Conservation (phyloP, 495 filamentous ascomycete genomes). For the Aspergillus incahuasiensis region DNA sequence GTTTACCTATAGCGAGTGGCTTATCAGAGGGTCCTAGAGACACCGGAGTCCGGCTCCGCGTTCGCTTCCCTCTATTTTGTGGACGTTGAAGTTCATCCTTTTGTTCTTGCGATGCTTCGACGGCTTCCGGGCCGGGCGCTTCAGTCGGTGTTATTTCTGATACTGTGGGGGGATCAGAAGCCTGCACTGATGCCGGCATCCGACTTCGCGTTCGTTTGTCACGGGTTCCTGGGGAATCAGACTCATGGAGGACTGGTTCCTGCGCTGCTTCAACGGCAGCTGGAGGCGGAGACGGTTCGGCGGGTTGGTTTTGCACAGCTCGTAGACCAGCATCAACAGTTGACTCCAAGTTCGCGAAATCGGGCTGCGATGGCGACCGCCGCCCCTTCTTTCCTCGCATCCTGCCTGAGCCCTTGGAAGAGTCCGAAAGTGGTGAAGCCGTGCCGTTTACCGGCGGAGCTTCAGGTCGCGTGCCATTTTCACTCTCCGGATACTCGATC, state of each 20-base stretch:
- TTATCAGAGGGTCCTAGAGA: too few species aligned
- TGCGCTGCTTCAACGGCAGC: background rate
- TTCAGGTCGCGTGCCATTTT: background rate
- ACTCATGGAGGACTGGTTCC: background rate
- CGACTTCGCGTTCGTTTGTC: too few species aligned
- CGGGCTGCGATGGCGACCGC: background rate
- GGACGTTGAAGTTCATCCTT: too few species aligned
- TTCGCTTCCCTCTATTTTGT: too few species aligned
- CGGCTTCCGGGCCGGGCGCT: too few species aligned
- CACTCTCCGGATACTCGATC: background rate
- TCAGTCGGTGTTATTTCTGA: too few species aligned
- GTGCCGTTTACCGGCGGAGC: conserved; percentile 7
- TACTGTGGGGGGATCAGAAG: too few species aligned
- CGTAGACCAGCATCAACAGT: background rate
- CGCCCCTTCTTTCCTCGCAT: conserved; percentile 6
- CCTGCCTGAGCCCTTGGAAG: conserved; percentile 7
- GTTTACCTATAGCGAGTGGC: too few species aligned
- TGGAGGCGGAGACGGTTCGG: background rate
- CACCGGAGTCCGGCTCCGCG: too few species aligned
- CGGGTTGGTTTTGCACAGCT: background rate
- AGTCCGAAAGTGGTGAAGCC: conserved; percentile 9
- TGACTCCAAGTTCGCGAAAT: background rate
- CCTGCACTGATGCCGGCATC: too few species aligned
- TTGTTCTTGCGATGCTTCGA: too few species aligned
- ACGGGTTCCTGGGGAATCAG: background rate